phyloP scores from a whole-genome alignment of 306 rosid genomes.

The Arachis hypogaea region DNA sequence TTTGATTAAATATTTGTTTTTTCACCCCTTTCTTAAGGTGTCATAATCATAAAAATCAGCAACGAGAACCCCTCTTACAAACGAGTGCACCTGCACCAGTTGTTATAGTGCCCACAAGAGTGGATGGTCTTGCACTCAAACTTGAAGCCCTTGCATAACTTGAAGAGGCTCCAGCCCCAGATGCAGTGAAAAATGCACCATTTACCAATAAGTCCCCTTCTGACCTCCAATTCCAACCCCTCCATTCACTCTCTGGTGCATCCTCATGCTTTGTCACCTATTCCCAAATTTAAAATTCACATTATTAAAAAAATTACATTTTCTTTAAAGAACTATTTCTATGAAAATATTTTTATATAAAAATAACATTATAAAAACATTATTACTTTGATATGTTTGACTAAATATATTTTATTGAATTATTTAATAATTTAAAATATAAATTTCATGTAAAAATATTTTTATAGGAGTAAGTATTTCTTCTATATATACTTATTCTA shows the following conservation, averaged over 20 bases:
- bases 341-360: too few species aligned
- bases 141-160: slow-evolving; percentile 97
- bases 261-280: slow-evolving; percentile 98
- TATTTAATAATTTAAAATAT: neutral
- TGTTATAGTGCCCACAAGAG: slow-evolving; percentile 80
- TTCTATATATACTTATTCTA: too few species aligned
- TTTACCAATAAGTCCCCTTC: slow-evolving; percentile 78
- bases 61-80: slow-evolving; percentile 81
- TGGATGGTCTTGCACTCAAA: slow-evolving; percentile 85
- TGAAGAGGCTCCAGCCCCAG: slow-evolving; percentile 87
- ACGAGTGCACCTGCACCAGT: slow-evolving; percentile 67
- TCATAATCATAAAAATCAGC: slow-evolving; percentile 62
- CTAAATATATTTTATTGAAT: neutral
- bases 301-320: neutral
- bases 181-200: slow-evolving; percentile 82
- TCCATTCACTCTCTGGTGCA: slow-evolving; percentile 88
- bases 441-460: too few species aligned
- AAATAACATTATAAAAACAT: too few species aligned
- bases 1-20: slow-evolving; percentile 10
- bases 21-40: slow-evolving; percentile 4
- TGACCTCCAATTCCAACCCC: slow-evolving; percentile 90
- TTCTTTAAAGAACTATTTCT: too few species aligned
- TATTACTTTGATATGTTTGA: neutral
- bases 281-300: neutral
- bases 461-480: too few species aligned